phyloP scores from a whole-genome alignment of 1,139 yeast genomes.

The Lodderomyces jiufengensis region DNA sequence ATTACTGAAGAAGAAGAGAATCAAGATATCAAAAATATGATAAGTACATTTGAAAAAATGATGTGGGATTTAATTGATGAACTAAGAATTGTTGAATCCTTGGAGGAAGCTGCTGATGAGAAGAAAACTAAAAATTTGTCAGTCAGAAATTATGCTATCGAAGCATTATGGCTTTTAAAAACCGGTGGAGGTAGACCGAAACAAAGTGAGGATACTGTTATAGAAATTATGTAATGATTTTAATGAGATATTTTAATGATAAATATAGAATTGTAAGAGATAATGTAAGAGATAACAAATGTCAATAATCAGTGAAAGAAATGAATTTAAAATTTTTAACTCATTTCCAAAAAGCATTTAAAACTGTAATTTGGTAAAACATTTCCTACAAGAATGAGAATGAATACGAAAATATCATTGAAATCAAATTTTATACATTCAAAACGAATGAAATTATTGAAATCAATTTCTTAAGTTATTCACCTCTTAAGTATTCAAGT shows the following conservation, averaged over 20 bases:
- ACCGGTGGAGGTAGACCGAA: constrained; percentile 61
- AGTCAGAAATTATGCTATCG: constrained; percentile 81
- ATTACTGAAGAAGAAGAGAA: constrained; percentile 30
- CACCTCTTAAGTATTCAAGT: not conserved
- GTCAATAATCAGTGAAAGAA: no score
- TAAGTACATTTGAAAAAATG: constrained; percentile 53
- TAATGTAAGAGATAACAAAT: no score
- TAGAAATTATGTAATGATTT: no score
- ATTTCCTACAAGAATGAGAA: no score
- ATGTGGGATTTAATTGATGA: constrained; percentile 74
- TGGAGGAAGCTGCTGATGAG: constrained; percentile 76
- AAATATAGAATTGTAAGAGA: no score
- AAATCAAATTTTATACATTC: not conserved
- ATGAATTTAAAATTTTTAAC: not conserved
- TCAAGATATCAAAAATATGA: constrained; percentile 36
- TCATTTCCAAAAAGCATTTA: constrained; percentile 3
- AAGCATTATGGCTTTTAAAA: constrained; percentile 92
- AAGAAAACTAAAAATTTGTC: constrained; percentile 61
- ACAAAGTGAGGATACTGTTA: constrained; percentile 9
- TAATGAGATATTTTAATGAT: no score
- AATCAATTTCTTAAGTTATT: not conserved
- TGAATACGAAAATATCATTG: constrained; percentile 1
- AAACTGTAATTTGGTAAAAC: no score
- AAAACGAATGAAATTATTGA: no score
- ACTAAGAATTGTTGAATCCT: constrained; percentile 63